Evolutionary conservation across 1,139 yeast species (phyloP).

Genomic region (Diutina siamensis): DNA sequence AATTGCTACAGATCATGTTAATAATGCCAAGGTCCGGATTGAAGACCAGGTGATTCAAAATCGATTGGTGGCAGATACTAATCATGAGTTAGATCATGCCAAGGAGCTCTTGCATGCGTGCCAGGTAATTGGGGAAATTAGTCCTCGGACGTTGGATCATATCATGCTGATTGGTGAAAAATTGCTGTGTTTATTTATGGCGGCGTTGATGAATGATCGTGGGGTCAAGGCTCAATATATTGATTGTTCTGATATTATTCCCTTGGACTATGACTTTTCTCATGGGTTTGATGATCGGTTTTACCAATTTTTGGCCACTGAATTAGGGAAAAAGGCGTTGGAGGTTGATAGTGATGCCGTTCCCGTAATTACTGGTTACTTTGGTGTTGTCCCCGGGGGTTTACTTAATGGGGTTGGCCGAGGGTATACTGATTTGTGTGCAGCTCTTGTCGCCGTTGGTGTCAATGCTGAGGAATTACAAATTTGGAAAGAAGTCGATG

Average conservation of each 20-base stretch:
- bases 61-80: conserved; percentile 44
- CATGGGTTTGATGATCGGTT: conserved; percentile 55
- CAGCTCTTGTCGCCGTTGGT: conserved; percentile 93
- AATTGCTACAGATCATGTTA: conserved; percentile 66
- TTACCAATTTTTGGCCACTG: conserved; percentile 50
- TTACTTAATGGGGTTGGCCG: conserved; percentile 86
- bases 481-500: conserved; percentile 98
- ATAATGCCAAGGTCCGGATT: conserved; percentile 55
- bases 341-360: conserved; percentile 38
- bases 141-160: conserved; percentile 77
- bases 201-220: conserved; percentile 70
- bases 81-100: conserved; percentile 55
- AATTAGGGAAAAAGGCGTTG: conserved; percentile 46
- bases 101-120: conserved; percentile 72
- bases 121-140: conserved; percentile 82
- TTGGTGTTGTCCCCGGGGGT: conserved; percentile 93
- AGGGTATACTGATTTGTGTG: conserved; percentile 95
- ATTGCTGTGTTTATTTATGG: conserved; percentile 78
- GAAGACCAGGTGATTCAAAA: conserved; percentile 30
- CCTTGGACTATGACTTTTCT: conserved; percentile 42
- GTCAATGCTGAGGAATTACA: conserved; percentile 85
- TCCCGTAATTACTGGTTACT: conserved; percentile 93
- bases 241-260: conserved; percentile 65
- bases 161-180: conserved; percentile 94
- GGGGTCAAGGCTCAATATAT: conserved; percentile 70